Evolutionary conservation across 2,329 filamentous ascomycete species (phyloP).

Genomic region (Metarhizium sp.): DNA sequence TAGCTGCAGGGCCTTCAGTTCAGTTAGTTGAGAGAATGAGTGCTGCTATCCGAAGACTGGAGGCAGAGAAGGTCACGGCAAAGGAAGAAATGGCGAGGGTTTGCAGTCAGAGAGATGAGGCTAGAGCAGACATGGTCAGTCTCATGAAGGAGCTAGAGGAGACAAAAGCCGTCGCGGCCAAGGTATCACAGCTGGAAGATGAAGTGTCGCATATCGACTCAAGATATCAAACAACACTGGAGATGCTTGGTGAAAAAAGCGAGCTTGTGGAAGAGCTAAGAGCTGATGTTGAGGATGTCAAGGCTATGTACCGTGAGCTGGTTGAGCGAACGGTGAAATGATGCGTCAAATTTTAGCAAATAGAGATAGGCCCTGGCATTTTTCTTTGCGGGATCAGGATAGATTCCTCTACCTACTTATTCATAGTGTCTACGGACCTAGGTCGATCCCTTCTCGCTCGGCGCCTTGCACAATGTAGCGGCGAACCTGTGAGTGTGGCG

Average conservation of each 20-base stretch:
- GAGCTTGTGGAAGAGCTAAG: slow-evolving; percentile 86
- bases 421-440: slow-evolving; percentile 21
- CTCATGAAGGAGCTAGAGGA: slow-evolving; percentile 81
- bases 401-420: neutral
- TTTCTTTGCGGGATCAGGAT: neutral
- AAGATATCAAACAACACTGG: slow-evolving; percentile 82
- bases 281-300: slow-evolving; percentile 84
- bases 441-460: slow-evolving; percentile 73
- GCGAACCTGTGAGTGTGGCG: slow-evolving; percentile 44
- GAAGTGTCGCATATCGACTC: slow-evolving; percentile 61
- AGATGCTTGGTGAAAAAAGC: slow-evolving; percentile 95
- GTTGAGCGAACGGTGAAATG: slow-evolving; percentile 74
- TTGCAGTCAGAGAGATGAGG: slow-evolving; percentile 80
- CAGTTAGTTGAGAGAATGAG: slow-evolving; percentile 96
- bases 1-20: slow-evolving; percentile 83
- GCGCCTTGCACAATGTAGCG: slow-evolving; percentile 69
- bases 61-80: slow-evolving; percentile 81
- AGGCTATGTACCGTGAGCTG: slow-evolving; percentile 90
- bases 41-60: slow-evolving; percentile 79
- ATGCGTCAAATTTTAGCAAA: slow-evolving; percentile 8
- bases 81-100: slow-evolving; percentile 80
- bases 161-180: slow-evolving; percentile 50
- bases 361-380: neutral
- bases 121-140: slow-evolving; percentile 79
- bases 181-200: slow-evolving; percentile 55